Evolutionary conservation across 2,329 filamentous ascomycete species (phyloP).

Genomic region (Rachicladosporium sp.): DNA sequence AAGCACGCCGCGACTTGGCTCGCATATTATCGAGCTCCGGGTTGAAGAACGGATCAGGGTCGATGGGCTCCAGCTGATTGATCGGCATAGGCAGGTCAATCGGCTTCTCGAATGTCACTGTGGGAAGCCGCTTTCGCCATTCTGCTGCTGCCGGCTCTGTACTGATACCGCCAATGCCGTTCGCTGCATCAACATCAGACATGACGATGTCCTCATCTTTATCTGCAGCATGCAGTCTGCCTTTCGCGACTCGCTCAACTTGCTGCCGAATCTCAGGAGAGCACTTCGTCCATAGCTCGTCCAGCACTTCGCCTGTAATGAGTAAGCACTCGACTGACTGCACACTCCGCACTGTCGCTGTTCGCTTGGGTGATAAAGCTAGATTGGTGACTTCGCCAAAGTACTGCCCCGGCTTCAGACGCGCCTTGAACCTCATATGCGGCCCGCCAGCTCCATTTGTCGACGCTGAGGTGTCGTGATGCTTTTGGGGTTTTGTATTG

Average conservation of each 20-base stretch:
- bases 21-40: slow-evolving; percentile 83
- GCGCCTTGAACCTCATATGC: slow-evolving; percentile 27
- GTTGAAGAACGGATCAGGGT: slow-evolving; percentile 88
- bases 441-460: too few relatives aligned
- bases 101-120: slow-evolving; percentile 59
- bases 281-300: slow-evolving; percentile 78
- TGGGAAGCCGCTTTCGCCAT: slow-evolving; percentile 34
- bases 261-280: slow-evolving; percentile 67
- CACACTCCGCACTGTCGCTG: slow-evolving; percentile 84
- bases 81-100: slow-evolving; percentile 10
- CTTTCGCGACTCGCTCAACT: slow-evolving; percentile 75
- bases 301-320: slow-evolving; percentile 74
- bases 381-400: slow-evolving; percentile 94
- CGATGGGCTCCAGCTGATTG: slow-evolving; percentile 47
- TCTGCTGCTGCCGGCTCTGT: slow-evolving; percentile 14
- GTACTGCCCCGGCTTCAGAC: slow-evolving; percentile 78
- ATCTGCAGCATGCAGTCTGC: slow-evolving; percentile 49
- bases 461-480: too few relatives aligned
- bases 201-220: slow-evolving; percentile 53
- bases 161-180: slow-evolving; percentile 9
- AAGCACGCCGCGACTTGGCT: slow-evolving; percentile 53
- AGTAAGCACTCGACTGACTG: slow-evolving; percentile 88
- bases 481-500: too few relatives aligned
- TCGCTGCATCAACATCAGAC: slow-evolving; percentile 43
- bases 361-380: slow-evolving; percentile 72